Base-by-base conservation (phyloP, 2,329 filamentous ascomycete genomes). In the Cladosporium sp. region DNA sequence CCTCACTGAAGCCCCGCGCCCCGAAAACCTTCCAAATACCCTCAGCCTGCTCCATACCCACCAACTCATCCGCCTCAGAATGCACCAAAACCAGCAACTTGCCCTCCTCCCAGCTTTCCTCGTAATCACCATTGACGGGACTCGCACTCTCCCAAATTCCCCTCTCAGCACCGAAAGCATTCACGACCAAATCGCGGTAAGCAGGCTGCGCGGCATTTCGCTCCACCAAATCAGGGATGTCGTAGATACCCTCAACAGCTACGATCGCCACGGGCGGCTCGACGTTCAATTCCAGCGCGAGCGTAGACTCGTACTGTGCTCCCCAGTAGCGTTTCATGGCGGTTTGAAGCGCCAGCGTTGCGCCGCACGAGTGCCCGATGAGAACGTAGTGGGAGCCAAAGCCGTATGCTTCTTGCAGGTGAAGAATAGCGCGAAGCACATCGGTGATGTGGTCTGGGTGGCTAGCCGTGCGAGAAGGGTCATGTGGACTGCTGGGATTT, bases 181-280 rank as follows among this genome's bases (percentile, higher is more conserved):
- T 74, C 3, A 66, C 59, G 16, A 85, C 70, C 53, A 89, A 82
- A 3, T 72, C 72, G 5, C 67, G 62, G 62, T 88, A 89, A 30
- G 76, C 70, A 7, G 75, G 70, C 40, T 70, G 65, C 30, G 53
- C 53, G 36, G 78, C 73, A 40, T 73, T 69, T 7, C 52, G 40
- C 4, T 59, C 51, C 1, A 77, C 64, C 16, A 88, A 66, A 0
- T 73, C 74, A 7, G 72, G 72, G 8, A 89, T 65, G 59, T 85
- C 79, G 65, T 87, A 88, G 18, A 89, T 79, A 1, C 85, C 85
- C 49, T 78, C 78, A 16, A 86, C 67, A 29, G 82, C 77, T 4
- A 86, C 62, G n/a, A 86, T 67, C 3, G 75, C 78, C 2, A 68
- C 60, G 0, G 81, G 81, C 5, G 57, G 57, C 8, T 58, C 52